Evolutionary conservation across 768 basidiomycete species (phyloP), one percentile per base, ranked within the genome.

Genomic region (Pleurotus tuoliensis): DNA sequence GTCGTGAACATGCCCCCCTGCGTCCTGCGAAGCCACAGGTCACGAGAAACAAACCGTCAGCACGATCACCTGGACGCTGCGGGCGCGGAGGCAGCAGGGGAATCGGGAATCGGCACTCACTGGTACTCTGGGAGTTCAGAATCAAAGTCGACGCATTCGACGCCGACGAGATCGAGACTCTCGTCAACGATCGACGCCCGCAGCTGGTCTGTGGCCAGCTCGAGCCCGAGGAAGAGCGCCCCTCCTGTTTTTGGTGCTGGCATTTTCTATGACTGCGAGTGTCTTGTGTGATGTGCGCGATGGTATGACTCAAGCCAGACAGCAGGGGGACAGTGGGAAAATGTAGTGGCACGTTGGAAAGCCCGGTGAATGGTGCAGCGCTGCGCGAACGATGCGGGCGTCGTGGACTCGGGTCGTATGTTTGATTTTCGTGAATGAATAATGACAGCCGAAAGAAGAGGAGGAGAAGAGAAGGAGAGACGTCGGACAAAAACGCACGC

Each of bases 1-100:
- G 88, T 90, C 44, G 88, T 92, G 70, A 92, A 92, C 57, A 93
- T 88, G 4, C 92, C 92, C 47, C 89, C 89, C 58, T 89, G 87
- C 1, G 90, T 94, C 68, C 92, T 93, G 67, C 13, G 58, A 56
- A 52, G 59, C 37, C 45, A 56, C 39, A 54, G 45, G 44, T 56
- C 47, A 47, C 38, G 48, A 58, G 51, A 22, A n/a, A 53, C 13
- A 13, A 39, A 25, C 12, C n/a, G 11, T 39, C 37, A 20, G n/a
- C 18, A 18, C n/a, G 18, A 18, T 5, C 6, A 1, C 8, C 9
- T 25, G 49, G 30, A 15, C 55, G 27, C 62, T 54, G 25, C 52
- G 47, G 37, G 34, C 43, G 58, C 45, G 59, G 60, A 48, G 56
- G 63, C 64, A 61, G 54, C 49, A 46, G 43, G 59, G 46, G 54